Evolutionary conservation across 1,284 basidiomycete species (phyloP).

Genomic region (Tilletia walkeri): DNA sequence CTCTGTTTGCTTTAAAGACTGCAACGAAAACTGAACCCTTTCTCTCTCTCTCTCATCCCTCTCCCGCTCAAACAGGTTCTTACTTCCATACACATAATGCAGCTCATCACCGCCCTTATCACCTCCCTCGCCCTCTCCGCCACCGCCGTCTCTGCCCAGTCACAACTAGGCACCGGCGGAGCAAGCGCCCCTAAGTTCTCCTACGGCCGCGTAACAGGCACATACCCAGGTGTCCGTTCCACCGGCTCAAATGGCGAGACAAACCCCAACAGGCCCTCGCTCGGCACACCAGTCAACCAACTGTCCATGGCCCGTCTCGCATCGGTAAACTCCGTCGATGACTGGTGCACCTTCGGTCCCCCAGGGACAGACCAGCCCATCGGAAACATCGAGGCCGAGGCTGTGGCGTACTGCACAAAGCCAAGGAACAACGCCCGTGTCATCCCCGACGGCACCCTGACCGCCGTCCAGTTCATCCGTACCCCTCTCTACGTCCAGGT

Average conservation of each 20-base stretch:
- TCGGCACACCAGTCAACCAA: slow-evolving; percentile 53
- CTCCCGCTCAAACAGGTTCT: neutral
- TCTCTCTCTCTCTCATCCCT: neutral
- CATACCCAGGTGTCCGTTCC: slow-evolving; percentile 43
- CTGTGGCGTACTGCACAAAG: slow-evolving; percentile 72
- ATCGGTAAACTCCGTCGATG: slow-evolving; percentile 51
- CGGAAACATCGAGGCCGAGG: slow-evolving; percentile 67
- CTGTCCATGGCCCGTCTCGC: slow-evolving; percentile 47
- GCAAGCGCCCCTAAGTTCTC: slow-evolving; percentile 67
- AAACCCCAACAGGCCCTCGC: slow-evolving; percentile 43
- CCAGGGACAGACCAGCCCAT: slow-evolving; percentile 61
- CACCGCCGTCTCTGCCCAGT: slow-evolving; percentile 21
- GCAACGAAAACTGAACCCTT: neutral
- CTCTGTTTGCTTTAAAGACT: neutral
- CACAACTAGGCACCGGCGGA: slow-evolving; percentile 48
- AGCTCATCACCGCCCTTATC: slow-evolving; percentile 22
- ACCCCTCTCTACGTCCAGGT: slow-evolving; percentile 59
- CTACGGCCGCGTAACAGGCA: slow-evolving; percentile 41
- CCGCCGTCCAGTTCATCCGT: slow-evolving; percentile 53
- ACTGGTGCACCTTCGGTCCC: slow-evolving; percentile 56
- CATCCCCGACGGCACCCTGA: slow-evolving; percentile 54
- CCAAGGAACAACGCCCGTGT: slow-evolving; percentile 55
- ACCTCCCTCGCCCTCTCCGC: slow-evolving; percentile 26
- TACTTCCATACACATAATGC: slow-evolving; percentile 13
- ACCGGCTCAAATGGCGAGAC: slow-evolving; percentile 40